Conservation (phyloP, 139 green algal species). For the Tetraselmis striata region DNA sequence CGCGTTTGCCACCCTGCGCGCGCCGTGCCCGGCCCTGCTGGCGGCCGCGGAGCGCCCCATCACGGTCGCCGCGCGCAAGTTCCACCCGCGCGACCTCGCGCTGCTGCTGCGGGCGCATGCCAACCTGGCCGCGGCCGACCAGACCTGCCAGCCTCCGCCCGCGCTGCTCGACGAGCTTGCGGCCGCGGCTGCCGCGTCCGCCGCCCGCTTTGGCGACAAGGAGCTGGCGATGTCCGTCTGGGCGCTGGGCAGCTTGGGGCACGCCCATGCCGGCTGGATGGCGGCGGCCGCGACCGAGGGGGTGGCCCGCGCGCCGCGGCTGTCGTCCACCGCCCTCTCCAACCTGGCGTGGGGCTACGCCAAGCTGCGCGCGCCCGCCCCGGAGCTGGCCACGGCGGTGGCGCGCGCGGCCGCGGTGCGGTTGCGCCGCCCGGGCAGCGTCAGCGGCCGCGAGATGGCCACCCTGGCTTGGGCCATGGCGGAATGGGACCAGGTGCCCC, state of each 20-base stretch:
- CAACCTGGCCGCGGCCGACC: not conserved
- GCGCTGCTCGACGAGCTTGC: not conserved
- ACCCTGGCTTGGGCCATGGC: not conserved
- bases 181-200: too few relatives aligned
- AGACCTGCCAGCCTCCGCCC: too few relatives aligned
- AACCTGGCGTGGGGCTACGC: not conserved
- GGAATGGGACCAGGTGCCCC: not conserved
- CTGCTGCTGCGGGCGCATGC: not conserved
- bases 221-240: not conserved
- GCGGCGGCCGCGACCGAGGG: not conserved
- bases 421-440: not conserved
- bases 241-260: not conserved
- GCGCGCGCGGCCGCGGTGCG: too few relatives aligned
- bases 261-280: not conserved
- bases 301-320: too few relatives aligned
- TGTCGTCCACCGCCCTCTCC: not conserved
- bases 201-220: not conserved
- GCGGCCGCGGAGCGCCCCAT: not conserved
- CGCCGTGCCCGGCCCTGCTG: not conserved
- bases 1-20: not conserved
- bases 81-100: not conserved
- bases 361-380: not conserved
- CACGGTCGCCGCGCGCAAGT: not conserved
- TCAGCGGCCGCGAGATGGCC: not conserved
- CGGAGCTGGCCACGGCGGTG: not conserved